phyloP scores from a whole-genome alignment of 2,329 filamentous ascomycete genomes.

The Fusarium robinianum region DNA sequence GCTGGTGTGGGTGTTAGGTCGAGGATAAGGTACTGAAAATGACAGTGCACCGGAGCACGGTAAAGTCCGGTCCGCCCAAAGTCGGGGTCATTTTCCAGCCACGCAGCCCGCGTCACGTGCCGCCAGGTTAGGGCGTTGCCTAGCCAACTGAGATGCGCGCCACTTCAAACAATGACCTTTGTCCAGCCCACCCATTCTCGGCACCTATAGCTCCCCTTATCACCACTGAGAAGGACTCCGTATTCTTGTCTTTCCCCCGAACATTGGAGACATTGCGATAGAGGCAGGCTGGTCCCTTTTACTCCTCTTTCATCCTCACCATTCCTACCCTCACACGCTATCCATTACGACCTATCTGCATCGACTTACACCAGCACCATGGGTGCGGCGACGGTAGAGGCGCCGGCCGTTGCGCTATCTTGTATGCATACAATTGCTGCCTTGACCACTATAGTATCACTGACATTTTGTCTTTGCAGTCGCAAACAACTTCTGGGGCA shows the following conservation, averaged over 20 bases:
- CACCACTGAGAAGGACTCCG: conserved; percentile 21
- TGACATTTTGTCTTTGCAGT: conserved; percentile 56
- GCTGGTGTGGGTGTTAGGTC: conserved; percentile 38
- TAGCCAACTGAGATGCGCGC: conserved; percentile 24
- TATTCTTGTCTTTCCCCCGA: conserved; percentile 26
- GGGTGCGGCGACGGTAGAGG: conserved; percentile 64
- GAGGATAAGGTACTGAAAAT: conserved; percentile 43
- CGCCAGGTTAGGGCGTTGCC: conserved; percentile 16
- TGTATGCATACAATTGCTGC: conserved; percentile 51
- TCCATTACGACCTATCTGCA: too few species aligned
- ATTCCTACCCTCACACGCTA: conserved; percentile 4
- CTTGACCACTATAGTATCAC: conserved; percentile 1
- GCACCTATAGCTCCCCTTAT: conserved; percentile 16
- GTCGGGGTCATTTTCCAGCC: conserved; percentile 13
- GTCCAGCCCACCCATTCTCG: conserved; percentile 7
- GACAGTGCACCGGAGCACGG: conserved; percentile 36
- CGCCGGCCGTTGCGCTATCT: conserved; percentile 68
- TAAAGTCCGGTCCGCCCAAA: conserved; percentile 38
- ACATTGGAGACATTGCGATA: conserved; percentile 22
- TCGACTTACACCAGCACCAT: conserved; percentile 47
- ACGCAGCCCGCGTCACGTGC: conserved; percentile 37
- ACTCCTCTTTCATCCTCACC: conserved; percentile 7
- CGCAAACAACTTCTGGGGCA: conserved; percentile 99
- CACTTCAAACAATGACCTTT: conserved; percentile 31
- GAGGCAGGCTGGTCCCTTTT: conserved; percentile 32